Percentiles rank a stretch among this genome's conserved stretches.
These are phyloP conservation scores for Yarrowia galli DNA, from an alignment of 1,139 yeast species.

Conservation along the genomic window DNA sequence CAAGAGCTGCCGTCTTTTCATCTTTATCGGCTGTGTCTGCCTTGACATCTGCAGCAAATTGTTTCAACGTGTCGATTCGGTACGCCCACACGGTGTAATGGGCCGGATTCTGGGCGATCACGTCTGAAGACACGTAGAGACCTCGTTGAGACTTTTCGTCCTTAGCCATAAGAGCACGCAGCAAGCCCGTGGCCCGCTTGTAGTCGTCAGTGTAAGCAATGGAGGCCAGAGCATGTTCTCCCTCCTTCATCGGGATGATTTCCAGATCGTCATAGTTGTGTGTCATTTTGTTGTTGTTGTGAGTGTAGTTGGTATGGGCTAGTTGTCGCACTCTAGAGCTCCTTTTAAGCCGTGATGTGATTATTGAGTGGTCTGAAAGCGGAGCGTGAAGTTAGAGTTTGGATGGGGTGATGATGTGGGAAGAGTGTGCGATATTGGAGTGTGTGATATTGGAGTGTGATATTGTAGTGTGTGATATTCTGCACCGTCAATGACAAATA, in stretches of 20 bases:
- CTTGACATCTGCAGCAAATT: conserved; percentile 51
- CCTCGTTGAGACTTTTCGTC: conserved; percentile 78
- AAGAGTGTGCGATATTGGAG: too few species aligned
- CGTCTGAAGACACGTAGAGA: conserved; percentile 65
- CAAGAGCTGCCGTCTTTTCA: conserved; percentile 47
- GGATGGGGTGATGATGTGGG: conserved; percentile 13
- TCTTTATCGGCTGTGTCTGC: conserved; percentile 40
- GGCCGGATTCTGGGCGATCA: conserved; percentile 78
- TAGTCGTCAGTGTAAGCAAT: conserved; percentile 82
- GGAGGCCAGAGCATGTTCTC: conserved; percentile 63
- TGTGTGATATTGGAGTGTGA: too few species aligned
- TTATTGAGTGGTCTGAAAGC: conserved; percentile 19
- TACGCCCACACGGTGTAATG: conserved; percentile 92
- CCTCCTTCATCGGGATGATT: conserved; percentile 53
- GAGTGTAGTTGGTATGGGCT: too few species aligned
- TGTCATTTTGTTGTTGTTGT: conserved; percentile 7
- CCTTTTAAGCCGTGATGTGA: neutral
- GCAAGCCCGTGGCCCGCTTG: conserved; percentile 62
- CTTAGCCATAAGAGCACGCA: conserved; percentile 65
- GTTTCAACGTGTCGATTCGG: conserved; percentile 63
- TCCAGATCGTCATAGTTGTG: conserved; percentile 51
- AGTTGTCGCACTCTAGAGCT: too few species aligned
- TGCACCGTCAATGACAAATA: too few species aligned
- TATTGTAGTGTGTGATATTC: too few species aligned
- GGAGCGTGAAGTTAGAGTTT: neutral